These are phyloP conservation scores for Brassica incana DNA, from an alignment of 345 rosid genomes.

Conservation along the genomic window DNA sequence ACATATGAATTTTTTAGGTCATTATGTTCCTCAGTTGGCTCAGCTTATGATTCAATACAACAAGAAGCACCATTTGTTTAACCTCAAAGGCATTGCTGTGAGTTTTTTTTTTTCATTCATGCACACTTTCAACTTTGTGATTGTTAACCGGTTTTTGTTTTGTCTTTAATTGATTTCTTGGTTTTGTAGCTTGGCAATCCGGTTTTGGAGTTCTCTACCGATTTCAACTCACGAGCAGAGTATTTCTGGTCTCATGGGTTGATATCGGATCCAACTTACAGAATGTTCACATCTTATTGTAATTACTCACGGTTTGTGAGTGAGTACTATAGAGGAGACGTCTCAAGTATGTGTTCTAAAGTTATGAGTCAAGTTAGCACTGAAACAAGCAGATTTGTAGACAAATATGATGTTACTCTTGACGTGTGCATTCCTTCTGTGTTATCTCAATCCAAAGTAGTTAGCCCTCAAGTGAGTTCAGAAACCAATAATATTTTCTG, in stretches of 20 bases:
- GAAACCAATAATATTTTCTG: neutral
- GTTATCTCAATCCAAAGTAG: conserved; percentile 66
- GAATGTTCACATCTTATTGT: conserved; percentile 74
- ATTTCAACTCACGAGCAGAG: conserved; percentile 91
- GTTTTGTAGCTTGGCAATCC: conserved; percentile 83
- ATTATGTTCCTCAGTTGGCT: conserved; percentile 90
- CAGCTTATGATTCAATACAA: conserved; percentile 79
- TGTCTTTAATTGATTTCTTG: neutral
- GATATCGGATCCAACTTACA: conserved; percentile 82
- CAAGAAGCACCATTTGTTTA: conserved; percentile 69
- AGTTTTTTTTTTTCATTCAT: conserved; percentile 29
- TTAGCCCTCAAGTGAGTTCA: conserved; percentile 58
- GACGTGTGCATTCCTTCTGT: conserved; percentile 88
- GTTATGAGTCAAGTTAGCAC: conserved; percentile 74
- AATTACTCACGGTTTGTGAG: conserved; percentile 81
- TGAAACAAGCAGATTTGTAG: conserved; percentile 84
- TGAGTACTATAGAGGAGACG: conserved; percentile 69
- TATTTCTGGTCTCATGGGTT: conserved; percentile 95
- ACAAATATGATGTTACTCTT: conserved; percentile 87
- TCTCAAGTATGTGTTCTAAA: conserved; percentile 66
- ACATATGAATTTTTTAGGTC: conserved; percentile 47
- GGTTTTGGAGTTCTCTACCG: conserved; percentile 74
- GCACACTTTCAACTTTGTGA: neutral
- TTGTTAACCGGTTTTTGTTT: neutral
- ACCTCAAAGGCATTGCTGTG: conserved; percentile 90